phyloP scores from a whole-genome alignment of 495 filamentous ascomycete genomes.

The Lasiosphaeris hirsuta region DNA sequence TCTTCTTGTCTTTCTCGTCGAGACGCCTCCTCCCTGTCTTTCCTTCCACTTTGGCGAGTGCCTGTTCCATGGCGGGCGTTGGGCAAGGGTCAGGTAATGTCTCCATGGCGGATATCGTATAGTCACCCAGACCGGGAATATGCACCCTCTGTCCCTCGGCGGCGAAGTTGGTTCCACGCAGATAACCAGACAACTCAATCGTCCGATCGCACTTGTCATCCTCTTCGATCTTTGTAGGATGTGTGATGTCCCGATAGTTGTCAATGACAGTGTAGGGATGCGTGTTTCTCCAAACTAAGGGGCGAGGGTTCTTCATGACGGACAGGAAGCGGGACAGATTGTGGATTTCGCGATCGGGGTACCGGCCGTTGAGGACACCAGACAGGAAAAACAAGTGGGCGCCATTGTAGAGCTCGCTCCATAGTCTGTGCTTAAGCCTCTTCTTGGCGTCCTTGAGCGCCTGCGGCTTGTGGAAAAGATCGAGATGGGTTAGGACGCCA shows the following conservation, averaged over 20 bases:
- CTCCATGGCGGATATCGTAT: conserved; percentile 80
- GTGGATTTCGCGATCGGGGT: conserved; percentile 94
- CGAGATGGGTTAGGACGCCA: conserved; percentile 92
- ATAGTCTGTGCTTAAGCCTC: conserved; percentile 89
- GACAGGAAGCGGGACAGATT: conserved; percentile 91
- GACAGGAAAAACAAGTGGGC: conserved; percentile 96
- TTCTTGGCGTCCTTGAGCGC: conserved; percentile 90
- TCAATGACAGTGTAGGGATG: conserved; percentile 93
- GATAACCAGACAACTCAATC: conserved; percentile 87
- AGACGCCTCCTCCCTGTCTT: conserved; percentile 72
- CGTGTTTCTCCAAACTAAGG: conserved; percentile 92
- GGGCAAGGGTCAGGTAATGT: conserved; percentile 90
- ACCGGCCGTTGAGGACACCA: conserved; percentile 91
- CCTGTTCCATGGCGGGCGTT: conserved; percentile 85
- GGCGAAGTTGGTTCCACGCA: conserved; percentile 93
- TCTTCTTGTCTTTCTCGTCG: conserved; percentile 91
- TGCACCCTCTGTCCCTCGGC: conserved; percentile 83
- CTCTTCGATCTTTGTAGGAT: conserved; percentile 83
- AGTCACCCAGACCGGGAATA: conserved; percentile 91
- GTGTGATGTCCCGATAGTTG: conserved; percentile 89
- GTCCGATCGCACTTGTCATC: conserved; percentile 85
- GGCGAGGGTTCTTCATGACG: conserved; percentile 98
- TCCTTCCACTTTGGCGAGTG: conserved; percentile 72
- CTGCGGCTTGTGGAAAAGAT: conserved; percentile 90
- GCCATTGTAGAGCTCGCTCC: conserved; percentile 94